A percentile compares a stretch with the other conserved stretches of the same genome.
phyloP scores from a whole-genome alignment of 1,139 yeast species.

The Nakaseomyces nivariensis region DNA sequence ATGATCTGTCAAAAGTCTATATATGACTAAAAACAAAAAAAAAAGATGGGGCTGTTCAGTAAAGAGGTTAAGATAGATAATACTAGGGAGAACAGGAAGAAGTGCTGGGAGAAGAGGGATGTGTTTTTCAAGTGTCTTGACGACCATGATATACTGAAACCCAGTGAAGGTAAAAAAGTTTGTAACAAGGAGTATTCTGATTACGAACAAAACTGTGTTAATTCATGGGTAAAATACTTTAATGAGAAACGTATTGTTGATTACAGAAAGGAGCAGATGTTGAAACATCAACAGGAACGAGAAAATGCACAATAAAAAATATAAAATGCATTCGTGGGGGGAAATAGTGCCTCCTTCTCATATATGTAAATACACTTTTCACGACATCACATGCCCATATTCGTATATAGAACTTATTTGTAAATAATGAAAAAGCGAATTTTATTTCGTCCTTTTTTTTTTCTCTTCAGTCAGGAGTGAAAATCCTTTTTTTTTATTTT shows the following conservation, averaged over 20 bases:
- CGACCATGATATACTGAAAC: slow-evolving; percentile 40
- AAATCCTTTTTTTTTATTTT: no score
- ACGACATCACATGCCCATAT: background rate
- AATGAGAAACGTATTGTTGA: slow-evolving; percentile 57
- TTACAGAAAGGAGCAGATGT: slow-evolving; percentile 41
- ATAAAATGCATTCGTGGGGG: background rate
- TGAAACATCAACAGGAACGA: slow-evolving; percentile 37
- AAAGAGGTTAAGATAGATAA: slow-evolving; percentile 12
- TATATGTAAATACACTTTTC: no score
- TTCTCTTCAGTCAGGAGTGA: no score
- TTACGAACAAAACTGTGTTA: slow-evolving; percentile 49
- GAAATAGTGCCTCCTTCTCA: no score
- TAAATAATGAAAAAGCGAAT: background rate
- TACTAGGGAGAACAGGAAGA: slow-evolving; percentile 42
- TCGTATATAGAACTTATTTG: background rate
- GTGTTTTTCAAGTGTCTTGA: slow-evolving; percentile 49
- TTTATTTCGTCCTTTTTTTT: no score
- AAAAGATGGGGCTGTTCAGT: background rate
- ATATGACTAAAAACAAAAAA: background rate
- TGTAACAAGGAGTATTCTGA: slow-evolving; percentile 28
- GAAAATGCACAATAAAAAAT: slow-evolving; percentile 12
- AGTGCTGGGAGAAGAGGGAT: slow-evolving; percentile 65
- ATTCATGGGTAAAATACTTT: slow-evolving; percentile 60
- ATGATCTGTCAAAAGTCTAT: no score
- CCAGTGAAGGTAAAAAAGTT: slow-evolving; percentile 33